These are phyloP conservation scores for Eleusine indica DNA, from an alignment of 176 grass and related monocot species.

Conservation along the genomic window DNA sequence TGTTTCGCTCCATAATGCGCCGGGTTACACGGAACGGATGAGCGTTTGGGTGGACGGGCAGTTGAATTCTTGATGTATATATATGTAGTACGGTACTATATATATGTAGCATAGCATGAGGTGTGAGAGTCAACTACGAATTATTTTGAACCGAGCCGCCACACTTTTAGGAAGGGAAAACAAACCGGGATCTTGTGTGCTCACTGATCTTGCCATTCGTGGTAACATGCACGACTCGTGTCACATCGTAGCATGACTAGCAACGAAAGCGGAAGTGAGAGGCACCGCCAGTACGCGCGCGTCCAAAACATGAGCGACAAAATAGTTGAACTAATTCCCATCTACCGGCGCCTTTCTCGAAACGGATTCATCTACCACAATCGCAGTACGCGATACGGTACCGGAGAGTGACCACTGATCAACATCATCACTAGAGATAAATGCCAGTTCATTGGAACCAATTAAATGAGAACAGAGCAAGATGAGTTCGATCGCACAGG, in stretches of 20 bases:
- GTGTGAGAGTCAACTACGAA: background rate
- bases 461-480: background rate
- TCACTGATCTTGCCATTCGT: background rate
- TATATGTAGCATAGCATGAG: background rate
- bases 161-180: background rate
- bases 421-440: background rate
- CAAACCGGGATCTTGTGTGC: background rate
- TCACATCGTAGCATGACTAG: background rate
- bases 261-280: background rate
- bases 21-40: background rate
- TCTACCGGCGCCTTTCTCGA: background rate
- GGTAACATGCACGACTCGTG: background rate
- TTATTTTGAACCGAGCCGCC: background rate
- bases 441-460: background rate
- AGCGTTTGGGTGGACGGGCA: background rate
- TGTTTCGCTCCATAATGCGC: background rate
- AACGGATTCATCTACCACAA: constrained; percentile 24
- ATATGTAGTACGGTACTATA: background rate
- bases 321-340: constrained; percentile 31
- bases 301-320: background rate
- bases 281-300: background rate
- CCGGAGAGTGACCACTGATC: background rate
- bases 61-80: background rate
- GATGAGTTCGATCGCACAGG: background rate
- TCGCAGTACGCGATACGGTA: background rate